A percentile compares a stretch with the other conserved stretches of the same genome.
These are phyloP conservation scores for Batkoa obscura DNA, from an alignment of 371 early-diverging fungal genomes.

Conservation along the genomic window DNA sequence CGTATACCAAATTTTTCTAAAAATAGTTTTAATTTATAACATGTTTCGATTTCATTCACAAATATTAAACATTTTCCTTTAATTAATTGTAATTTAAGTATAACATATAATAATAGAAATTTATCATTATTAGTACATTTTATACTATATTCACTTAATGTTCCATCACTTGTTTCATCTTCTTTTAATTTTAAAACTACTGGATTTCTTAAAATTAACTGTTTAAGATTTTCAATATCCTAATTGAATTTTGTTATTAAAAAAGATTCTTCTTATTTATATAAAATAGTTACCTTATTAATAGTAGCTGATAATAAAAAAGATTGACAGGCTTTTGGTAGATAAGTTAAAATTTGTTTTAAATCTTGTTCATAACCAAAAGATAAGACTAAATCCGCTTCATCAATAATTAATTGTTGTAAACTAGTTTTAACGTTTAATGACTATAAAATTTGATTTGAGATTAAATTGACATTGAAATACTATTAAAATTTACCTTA, in stretches of 20 bases:
- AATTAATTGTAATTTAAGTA: conserved; percentile 73
- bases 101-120: conserved; percentile 70
- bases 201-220: conserved; percentile 67
- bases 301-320: conserved; percentile 83
- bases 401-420: conserved; percentile 64
- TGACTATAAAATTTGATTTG: not conserved
- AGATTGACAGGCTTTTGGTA: conserved; percentile 73
- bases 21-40: conserved; percentile 81
- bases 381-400: conserved; percentile 82
- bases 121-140: conserved; percentile 68
- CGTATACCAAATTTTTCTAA: conserved; percentile 88
- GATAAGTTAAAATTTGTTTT: conserved; percentile 34
- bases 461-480: not conserved
- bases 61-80: conserved; percentile 82
- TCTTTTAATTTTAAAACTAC: conserved; percentile 66
- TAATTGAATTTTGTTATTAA: conserved; percentile 7
- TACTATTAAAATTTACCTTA: conserved; percentile 10
- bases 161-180: conserved; percentile 31
- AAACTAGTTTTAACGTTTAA: not conserved
- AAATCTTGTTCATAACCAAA: conserved; percentile 84
- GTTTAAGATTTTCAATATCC: conserved; percentile 68
- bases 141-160: conserved; percentile 58
- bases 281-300: conserved; percentile 18
- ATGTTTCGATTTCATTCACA: conserved; percentile 81
- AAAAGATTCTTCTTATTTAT: not conserved